These are phyloP conservation scores for Dendrobium chrysotoxum DNA, from an alignment of 106 monocot species.

Conservation along the genomic window DNA sequence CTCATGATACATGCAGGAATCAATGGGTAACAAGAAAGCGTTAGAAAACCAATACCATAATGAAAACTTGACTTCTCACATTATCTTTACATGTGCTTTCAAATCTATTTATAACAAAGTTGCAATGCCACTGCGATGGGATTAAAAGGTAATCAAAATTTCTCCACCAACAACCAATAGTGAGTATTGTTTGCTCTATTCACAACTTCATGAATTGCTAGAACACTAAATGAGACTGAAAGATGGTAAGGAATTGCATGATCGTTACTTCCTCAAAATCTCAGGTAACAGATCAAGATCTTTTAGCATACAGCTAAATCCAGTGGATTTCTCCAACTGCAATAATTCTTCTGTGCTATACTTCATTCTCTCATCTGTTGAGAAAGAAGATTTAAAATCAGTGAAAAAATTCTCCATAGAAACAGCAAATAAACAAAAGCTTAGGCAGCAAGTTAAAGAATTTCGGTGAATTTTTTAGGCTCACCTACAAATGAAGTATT, in stretches of 20 bases:
- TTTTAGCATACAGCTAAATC: slow-evolving; percentile 11
- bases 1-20: too few relatives aligned
- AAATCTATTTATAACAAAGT: too few relatives aligned
- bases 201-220: neutral
- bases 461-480: neutral
- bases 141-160: too few relatives aligned
- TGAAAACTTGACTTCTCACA: too few relatives aligned
- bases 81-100: too few relatives aligned
- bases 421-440: neutral
- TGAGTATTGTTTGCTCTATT: neutral
- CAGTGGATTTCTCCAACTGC: slow-evolving; percentile 35
- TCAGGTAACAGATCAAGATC: slow-evolving; percentile 20
- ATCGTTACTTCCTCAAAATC: slow-evolving; percentile 9
- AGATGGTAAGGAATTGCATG: neutral
- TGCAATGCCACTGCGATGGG: too few relatives aligned
- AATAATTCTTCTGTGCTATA: slow-evolving; percentile 65
- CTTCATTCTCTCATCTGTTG: slow-evolving; percentile 83
- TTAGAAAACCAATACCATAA: too few relatives aligned
- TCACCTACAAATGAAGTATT: slow-evolving; percentile 36
- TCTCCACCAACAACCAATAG: too few relatives aligned
- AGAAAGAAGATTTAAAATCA: neutral
- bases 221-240: neutral
- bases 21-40: too few relatives aligned
- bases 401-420: neutral
- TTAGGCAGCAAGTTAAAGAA: neutral